Percentiles rank a stretch among this genome's conserved stretches.
Evolutionary conservation across 2,329 filamentous ascomycete genomes (phyloP).

Genomic region (Sporothrix euskadiensis): DNA sequence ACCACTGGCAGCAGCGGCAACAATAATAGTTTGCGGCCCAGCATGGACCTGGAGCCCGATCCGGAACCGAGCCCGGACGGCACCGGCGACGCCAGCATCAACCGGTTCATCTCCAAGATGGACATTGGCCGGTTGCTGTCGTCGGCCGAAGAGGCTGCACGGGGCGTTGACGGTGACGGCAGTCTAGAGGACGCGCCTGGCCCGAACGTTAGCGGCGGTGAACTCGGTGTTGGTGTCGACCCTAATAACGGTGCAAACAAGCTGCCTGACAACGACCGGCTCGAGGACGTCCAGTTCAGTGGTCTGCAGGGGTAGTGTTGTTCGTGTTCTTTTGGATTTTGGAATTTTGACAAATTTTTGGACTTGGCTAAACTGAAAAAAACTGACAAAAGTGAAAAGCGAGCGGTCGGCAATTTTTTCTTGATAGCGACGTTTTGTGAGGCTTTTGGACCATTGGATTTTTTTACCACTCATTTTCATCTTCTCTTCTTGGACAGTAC

Average conservation of each 20-base stretch:
- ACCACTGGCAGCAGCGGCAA: constrained; percentile 4
- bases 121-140: constrained; percentile 33
- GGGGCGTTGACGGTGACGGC: background rate
- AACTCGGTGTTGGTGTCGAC: background rate
- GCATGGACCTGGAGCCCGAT: constrained; percentile 29
- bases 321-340: background rate
- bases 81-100: constrained; percentile 17
- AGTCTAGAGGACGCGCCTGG: background rate
- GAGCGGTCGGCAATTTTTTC: constrained; percentile 8
- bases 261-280: constrained; percentile 29
- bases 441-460: background rate
- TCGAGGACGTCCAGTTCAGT: constrained; percentile 32
- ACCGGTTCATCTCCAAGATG: constrained; percentile 33
- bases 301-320: background rate
- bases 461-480: background rate
- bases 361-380: background rate
- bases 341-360: background rate
- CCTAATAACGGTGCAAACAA: constrained; percentile 12
- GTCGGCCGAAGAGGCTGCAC: constrained; percentile 29
- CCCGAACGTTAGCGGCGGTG: background rate
- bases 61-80: constrained; percentile 17
- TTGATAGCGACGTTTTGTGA: constrained; percentile 1
- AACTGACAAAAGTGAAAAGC: constrained; percentile 1
- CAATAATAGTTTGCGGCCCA: constrained; percentile 7
- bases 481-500: background rate